Evolutionary conservation across 73 alveolate genomes (phyloP).

Genomic region (Paramecium sonneborni): DNA sequence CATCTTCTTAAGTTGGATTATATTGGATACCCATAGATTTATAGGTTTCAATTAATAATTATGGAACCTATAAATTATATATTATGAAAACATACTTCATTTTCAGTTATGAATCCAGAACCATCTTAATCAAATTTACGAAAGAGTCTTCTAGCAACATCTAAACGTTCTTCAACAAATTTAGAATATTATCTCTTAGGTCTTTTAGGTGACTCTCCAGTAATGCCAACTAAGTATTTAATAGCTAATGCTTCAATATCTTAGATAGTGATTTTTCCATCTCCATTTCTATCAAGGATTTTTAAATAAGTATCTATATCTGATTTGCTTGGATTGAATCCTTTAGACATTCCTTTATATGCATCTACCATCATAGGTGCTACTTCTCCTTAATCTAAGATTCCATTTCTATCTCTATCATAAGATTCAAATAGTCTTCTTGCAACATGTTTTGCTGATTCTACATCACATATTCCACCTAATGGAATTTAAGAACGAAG

Average conservation of each 20-base stretch:
- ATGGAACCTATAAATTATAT: not conserved
- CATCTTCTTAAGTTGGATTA: slow-evolving; percentile 62
- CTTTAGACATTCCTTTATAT: slow-evolving; percentile 66
- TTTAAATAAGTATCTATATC: slow-evolving; percentile 58
- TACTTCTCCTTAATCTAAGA: slow-evolving; percentile 51
- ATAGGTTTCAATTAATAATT: slow-evolving; percentile 50
- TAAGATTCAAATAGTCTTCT: slow-evolving; percentile 60
- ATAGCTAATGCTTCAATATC: slow-evolving; percentile 66
- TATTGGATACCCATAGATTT: slow-evolving; percentile 60
- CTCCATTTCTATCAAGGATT: slow-evolving; percentile 61
- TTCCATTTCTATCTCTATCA: slow-evolving; percentile 64
- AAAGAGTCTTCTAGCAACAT: slow-evolving; percentile 69
- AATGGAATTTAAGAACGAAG: slow-evolving; percentile 48
- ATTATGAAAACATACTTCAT: slow-evolving; percentile 28
- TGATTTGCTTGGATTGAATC: slow-evolving; percentile 67
- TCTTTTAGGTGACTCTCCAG: slow-evolving; percentile 44
- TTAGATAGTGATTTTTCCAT: slow-evolving; percentile 62
- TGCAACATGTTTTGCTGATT: slow-evolving; percentile 60
- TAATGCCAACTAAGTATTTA: slow-evolving; percentile 60
- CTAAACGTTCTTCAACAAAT: slow-evolving; percentile 56
- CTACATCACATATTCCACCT: slow-evolving; percentile 68
- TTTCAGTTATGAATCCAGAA: slow-evolving; percentile 59
- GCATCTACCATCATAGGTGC: slow-evolving; percentile 70
- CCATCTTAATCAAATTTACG: slow-evolving; percentile 59
- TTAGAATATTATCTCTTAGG: slow-evolving; percentile 20